Conservation (phyloP, 2,329 filamentous ascomycete species). For the Spiromastix sp. region DNA sequence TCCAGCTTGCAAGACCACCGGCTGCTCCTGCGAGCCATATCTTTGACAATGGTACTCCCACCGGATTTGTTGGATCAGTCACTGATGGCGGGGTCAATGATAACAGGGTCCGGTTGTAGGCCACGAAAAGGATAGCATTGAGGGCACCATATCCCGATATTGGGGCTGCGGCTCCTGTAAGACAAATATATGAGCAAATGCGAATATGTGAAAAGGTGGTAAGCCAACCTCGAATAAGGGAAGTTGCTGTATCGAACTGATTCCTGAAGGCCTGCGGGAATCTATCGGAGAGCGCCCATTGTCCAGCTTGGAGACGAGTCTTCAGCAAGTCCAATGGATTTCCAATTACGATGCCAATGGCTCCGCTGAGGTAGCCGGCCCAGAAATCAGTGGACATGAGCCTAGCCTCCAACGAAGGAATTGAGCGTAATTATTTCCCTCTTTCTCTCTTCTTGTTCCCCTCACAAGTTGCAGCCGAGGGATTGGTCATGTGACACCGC, state of each 20-base stretch:
- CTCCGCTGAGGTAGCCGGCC: constrained; percentile 84
- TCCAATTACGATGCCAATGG: constrained; percentile 74
- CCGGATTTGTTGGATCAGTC: constrained; percentile 33
- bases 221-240: constrained; percentile 29
- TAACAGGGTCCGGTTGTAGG: constrained; percentile 75
- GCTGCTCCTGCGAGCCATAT: constrained; percentile 71
- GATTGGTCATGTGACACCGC: constrained; percentile 16
- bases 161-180: constrained; percentile 65
- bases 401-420: constrained; percentile 3
- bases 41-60: constrained; percentile 46
- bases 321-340: constrained; percentile 77
- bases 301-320: constrained; percentile 65
- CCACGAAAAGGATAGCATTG: constrained; percentile 80
- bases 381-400: constrained; percentile 82
- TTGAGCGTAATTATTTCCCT: neutral
- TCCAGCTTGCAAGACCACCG: constrained; percentile 75
- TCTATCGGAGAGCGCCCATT: constrained; percentile 16
- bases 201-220: neutral
- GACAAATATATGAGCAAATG: constrained; percentile 5
- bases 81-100: constrained; percentile 40
- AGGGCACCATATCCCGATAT: constrained; percentile 83
- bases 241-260: constrained; percentile 25
- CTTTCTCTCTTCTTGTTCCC: neutral
- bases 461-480: neutral
- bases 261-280: constrained; percentile 16